Base-by-base conservation (phyloP, 1,139 yeast species). In the Yamadazyma dendronema region DNA sequence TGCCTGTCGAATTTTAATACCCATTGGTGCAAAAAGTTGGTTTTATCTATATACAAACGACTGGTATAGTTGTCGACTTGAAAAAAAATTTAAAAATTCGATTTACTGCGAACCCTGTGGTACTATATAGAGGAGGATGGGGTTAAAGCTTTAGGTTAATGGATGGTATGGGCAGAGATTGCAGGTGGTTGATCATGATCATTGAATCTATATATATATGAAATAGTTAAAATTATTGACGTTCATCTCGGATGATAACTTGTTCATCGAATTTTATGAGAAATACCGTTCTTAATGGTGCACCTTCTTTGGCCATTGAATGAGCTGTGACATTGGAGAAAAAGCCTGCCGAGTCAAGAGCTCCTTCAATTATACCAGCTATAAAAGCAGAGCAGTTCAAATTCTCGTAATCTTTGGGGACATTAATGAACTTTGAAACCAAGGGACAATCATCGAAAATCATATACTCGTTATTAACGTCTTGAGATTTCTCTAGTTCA, bases 291-390 rank as follows among this genome's bases (percentile, higher is more conserved):
- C 95, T 68, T 39, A 75, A 64, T 0, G 95, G 90, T 31, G 55
- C 61, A 3, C 70, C 78, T 3, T 77, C 86, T 4, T 75, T 65
- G 0, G 90, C 84, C 29, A 84, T 90, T 1, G 85, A 73, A 56
- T 94, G 98, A 0, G 98, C 97, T 5, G 90, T 79, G 4, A 92
- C 98, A 31, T 68, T 72, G 19, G 96, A 95, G 37, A 79, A 81
- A 55, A 90, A 90, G 43, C 82, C 83, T 2, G 90, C 77, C 12
- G 85, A 75, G 48, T 87, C 95, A 38, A 92, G 65, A 1, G 92
- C 84, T 0, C 97, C 97, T 57, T 90, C 96, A 19, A 92, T 77
- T 19, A 92, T 77, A 0, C 98, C 98, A 1, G 97, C 97, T 2
- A 84, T 78, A 52, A 85, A 86, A 0, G 96, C 90, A 9, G 86